phyloP scores from a whole-genome alignment of 2,329 filamentous ascomycete genomes.

The Ambrosiella beaveri region DNA sequence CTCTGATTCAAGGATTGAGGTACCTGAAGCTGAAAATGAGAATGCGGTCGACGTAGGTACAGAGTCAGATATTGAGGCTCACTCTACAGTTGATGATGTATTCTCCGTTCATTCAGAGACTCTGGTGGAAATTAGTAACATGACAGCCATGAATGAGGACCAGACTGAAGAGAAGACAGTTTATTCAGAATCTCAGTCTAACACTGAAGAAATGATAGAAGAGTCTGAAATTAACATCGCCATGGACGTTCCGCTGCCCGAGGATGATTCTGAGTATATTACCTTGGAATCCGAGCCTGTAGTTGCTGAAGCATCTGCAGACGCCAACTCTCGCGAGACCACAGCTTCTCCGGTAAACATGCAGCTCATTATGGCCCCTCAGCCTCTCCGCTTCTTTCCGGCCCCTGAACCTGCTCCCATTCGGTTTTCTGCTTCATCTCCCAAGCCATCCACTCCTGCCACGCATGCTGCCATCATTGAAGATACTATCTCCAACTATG shows the following conservation, averaged over 20 bases:
- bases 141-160: background rate
- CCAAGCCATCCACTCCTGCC: background rate
- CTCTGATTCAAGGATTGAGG: background rate
- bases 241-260: background rate
- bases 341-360: background rate
- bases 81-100: background rate
- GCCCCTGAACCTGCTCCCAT: background rate
- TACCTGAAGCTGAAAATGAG: background rate
- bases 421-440: background rate
- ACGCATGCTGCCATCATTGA: background rate
- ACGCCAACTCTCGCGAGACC: background rate
- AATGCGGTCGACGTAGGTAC: background rate
- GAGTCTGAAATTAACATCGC: background rate
- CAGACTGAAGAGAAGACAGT: too few species aligned
- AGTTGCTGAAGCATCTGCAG: background rate
- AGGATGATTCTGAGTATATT: background rate
- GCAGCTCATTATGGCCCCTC: constrained; percentile 1
- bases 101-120: background rate
- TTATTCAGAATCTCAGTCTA: background rate
- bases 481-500: background rate
- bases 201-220: background rate
- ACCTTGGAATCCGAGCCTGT: background rate
- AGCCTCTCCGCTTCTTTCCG: background rate
- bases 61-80: background rate
- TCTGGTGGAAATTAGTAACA: background rate